phyloP scores from a whole-genome alignment of 1,284 basidiomycete genomes.

The Trichosporon sp. region DNA sequence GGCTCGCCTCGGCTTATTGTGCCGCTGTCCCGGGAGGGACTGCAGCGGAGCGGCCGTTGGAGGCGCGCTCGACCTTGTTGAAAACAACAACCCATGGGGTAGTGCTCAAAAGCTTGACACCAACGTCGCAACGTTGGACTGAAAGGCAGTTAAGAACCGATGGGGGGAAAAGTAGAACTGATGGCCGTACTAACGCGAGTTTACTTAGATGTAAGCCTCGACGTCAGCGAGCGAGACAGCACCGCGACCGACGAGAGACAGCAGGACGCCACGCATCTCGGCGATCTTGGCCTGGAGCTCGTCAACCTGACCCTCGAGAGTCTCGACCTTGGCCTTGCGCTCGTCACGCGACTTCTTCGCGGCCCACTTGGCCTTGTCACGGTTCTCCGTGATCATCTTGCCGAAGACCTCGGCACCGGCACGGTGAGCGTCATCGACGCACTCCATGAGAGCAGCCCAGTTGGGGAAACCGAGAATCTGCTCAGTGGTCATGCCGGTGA shows the following conservation, averaged over 20 bases:
- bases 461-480: slow-evolving; percentile 43
- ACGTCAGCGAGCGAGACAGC: slow-evolving; percentile 38
- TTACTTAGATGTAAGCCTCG: slow-evolving; percentile 30
- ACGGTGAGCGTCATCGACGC: slow-evolving; percentile 37
- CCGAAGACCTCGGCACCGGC: slow-evolving; percentile 43
- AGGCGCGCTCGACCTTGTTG: slow-evolving; percentile 19
- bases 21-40: not conserved
- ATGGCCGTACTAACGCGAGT: slow-evolving; percentile 2
- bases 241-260: slow-evolving; percentile 39
- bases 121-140: slow-evolving; percentile 18
- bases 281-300: slow-evolving; percentile 36
- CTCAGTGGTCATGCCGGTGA: slow-evolving; percentile 42
- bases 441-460: slow-evolving; percentile 39
- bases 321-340: slow-evolving; percentile 46
- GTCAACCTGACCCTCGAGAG: slow-evolving; percentile 43
- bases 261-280: slow-evolving; percentile 37
- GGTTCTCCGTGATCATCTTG: slow-evolving; percentile 47
- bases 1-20: not conserved
- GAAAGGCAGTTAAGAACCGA: slow-evolving; percentile 5
- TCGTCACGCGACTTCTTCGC: slow-evolving; percentile 51
- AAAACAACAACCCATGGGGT: slow-evolving; percentile 19
- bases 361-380: slow-evolving; percentile 50
- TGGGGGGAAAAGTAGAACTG: not conserved
- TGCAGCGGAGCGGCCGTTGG: slow-evolving; percentile 17
- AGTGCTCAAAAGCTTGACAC: slow-evolving; percentile 21